Percentiles rank a stretch among this genome's conserved stretches.
Conservation (phyloP, 495 filamentous ascomycete species). For the Aspergillus cavernicola region DNA sequence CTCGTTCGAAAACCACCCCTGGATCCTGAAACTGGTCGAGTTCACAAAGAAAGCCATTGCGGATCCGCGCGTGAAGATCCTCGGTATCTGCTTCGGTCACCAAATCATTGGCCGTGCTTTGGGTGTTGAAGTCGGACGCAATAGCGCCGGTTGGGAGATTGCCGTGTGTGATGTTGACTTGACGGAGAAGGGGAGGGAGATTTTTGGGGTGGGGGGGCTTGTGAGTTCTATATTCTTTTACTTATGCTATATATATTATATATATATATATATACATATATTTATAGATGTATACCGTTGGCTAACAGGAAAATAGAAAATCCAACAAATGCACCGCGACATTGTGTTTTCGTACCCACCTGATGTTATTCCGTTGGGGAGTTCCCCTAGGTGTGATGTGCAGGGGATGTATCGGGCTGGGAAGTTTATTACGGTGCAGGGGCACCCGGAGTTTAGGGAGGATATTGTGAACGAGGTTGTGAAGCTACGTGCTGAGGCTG, state of each 20-base stretch:
- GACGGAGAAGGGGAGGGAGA: constrained; percentile 63
- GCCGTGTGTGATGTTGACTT: constrained; percentile 67
- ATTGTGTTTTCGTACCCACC: constrained; percentile 63
- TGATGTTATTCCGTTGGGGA: constrained; percentile 60
- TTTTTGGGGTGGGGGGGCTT: constrained; percentile 67
- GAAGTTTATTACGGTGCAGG: constrained; percentile 75
- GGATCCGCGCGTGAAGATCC: constrained; percentile 58
- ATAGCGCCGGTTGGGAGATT: constrained; percentile 74
- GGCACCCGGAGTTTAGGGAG: constrained; percentile 83
- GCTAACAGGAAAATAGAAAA: constrained; percentile 44
- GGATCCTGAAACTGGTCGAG: constrained; percentile 73
- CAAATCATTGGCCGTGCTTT: constrained; percentile 82
- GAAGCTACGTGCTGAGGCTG: constrained; percentile 50
- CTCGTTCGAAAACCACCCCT: constrained; percentile 65
- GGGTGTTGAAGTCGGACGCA: constrained; percentile 62
- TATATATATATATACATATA: too few species aligned
- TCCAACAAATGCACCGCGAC: constrained; percentile 91
- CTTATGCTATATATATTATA: too few species aligned
- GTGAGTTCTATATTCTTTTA: constrained; percentile 40
- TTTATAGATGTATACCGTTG: too few species aligned
- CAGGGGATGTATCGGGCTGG: constrained; percentile 76
- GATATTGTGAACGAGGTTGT: constrained; percentile 73
- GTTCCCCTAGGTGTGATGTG: constrained; percentile 62
- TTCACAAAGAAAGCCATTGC: constrained; percentile 58
- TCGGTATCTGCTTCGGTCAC: constrained; percentile 89